Evolutionary conservation across 1,284 basidiomycete species (phyloP).

Genomic region (Malassezia japonica): DNA sequence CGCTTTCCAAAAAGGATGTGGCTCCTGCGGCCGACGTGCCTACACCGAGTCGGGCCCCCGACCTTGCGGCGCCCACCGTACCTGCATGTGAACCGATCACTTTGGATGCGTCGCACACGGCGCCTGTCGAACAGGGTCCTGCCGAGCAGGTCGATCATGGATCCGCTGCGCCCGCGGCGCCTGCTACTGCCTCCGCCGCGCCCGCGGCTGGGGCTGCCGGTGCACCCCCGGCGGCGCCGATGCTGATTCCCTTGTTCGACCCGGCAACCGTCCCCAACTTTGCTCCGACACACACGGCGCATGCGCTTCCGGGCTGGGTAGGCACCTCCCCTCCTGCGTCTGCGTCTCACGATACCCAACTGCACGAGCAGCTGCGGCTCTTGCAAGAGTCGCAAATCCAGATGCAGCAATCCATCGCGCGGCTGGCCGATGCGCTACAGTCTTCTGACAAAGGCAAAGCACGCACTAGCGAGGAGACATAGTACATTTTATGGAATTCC

Average conservation of each 20-base stretch:
- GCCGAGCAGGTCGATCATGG: no score
- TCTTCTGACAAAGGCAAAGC: constrained; percentile 1
- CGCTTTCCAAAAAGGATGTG: no score
- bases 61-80: no score
- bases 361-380: neutral
- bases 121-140: no score
- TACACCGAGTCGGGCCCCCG: no score
- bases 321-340: neutral
- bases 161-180: no score
- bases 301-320: neutral
- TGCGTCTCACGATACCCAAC: constrained; percentile 2
- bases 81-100: no score
- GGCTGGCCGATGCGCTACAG: neutral
- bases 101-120: no score
- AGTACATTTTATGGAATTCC: neutral
- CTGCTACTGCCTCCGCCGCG: no score
- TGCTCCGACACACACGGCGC: neutral
- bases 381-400: constrained; percentile 7
- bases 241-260: constrained; percentile 9
- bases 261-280: neutral
- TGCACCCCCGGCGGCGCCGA: no score
- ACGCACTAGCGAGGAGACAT: neutral
- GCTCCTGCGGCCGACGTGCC: no score
- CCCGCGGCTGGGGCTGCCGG: no score
- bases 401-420: constrained; percentile 3